Percentiles rank a stretch among this genome's conserved stretches.
Conservation (phyloP, 2,329 filamentous ascomycete genomes). For the Sclerotinia spermophila region DNA sequence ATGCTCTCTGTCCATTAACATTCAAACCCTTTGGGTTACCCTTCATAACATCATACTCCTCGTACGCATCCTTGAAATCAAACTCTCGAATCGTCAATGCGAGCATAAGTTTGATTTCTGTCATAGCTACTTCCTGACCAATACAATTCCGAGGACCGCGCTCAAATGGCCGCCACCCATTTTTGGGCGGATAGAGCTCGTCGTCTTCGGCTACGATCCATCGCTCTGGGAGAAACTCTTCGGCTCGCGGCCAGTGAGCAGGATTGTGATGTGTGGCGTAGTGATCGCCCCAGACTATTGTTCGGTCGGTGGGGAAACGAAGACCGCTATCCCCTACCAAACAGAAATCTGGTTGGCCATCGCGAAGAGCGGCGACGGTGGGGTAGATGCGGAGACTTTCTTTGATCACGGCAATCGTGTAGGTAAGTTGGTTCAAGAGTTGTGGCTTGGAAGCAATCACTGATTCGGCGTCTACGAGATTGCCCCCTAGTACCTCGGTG, state of each 20-base stretch:
- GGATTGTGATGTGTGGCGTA: constrained; percentile 39
- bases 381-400: constrained; percentile 17
- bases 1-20: constrained; percentile 11
- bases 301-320: neutral
- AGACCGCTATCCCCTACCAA: neutral
- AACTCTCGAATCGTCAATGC: constrained; percentile 37
- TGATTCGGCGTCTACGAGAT: constrained; percentile 12
- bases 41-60: constrained; percentile 1
- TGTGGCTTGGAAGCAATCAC: constrained; percentile 20
- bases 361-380: neutral
- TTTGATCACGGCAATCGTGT: constrained; percentile 27
- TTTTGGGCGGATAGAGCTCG: constrained; percentile 36
- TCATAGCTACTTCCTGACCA: constrained; percentile 52
- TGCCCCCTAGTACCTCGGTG: constrained; percentile 23
- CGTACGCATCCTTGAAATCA: constrained; percentile 4
- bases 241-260: constrained; percentile 42
- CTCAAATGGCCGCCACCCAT: constrained; percentile 54
- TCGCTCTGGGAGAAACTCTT: constrained; percentile 48
- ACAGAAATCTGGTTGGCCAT: neutral
- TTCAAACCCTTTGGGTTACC: neutral
- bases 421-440: constrained; percentile 24
- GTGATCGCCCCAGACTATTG: constrained; percentile 7
- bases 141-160: constrained; percentile 53
- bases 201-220: constrained; percentile 41
- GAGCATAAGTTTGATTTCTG: constrained; percentile 47